Evolutionary conservation across 2,329 filamentous ascomycete species (phyloP).

Genomic region (Alternaria rosae): DNA sequence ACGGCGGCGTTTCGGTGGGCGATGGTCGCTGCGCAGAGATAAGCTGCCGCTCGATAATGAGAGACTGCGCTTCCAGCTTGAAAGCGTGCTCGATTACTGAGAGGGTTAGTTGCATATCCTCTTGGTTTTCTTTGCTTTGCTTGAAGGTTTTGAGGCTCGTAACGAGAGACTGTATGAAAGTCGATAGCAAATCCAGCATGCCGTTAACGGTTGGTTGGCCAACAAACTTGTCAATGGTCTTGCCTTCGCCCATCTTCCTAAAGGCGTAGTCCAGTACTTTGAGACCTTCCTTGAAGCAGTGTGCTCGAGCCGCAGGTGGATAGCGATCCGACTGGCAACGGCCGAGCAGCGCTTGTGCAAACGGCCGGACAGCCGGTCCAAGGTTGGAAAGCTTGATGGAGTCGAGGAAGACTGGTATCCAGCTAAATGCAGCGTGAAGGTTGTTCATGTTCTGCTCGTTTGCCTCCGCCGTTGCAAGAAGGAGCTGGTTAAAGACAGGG

Average conservation of each 20-base stretch:
- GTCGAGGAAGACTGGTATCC: slow-evolving; percentile 78
- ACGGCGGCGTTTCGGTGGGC: slow-evolving; percentile 71
- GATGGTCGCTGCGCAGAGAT: slow-evolving; percentile 68
- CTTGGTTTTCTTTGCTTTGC: slow-evolving; percentile 31
- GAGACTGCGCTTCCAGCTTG: slow-evolving; percentile 73
- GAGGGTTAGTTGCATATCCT: slow-evolving; percentile 60
- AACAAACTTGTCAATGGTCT: slow-evolving; percentile 46
- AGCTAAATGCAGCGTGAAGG: slow-evolving; percentile 72
- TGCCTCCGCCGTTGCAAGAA: slow-evolving; percentile 56
- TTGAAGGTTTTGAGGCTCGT: slow-evolving; percentile 41
- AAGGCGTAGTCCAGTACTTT: slow-evolving; percentile 47
- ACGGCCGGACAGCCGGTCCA: slow-evolving; percentile 79
- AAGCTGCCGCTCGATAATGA: slow-evolving; percentile 72
- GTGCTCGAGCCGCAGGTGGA: slow-evolving; percentile 65
- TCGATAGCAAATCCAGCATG: slow-evolving; percentile 70
- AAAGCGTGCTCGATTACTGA: slow-evolving; percentile 72
- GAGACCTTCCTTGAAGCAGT: slow-evolving; percentile 68
- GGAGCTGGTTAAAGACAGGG: slow-evolving; percentile 67
- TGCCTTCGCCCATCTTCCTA: slow-evolving; percentile 42
- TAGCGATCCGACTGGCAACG: slow-evolving; percentile 65
- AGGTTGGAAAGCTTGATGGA: slow-evolving; percentile 80
- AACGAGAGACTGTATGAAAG: slow-evolving; percentile 58
- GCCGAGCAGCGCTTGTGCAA: slow-evolving; percentile 77
- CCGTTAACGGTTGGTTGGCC: slow-evolving; percentile 58
- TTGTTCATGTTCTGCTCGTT: slow-evolving; percentile 64